These are phyloP conservation scores for Ustanciosporium gigantosporum DNA, from an alignment of 1,284 basidiomycete genomes.

Conservation along the genomic window DNA sequence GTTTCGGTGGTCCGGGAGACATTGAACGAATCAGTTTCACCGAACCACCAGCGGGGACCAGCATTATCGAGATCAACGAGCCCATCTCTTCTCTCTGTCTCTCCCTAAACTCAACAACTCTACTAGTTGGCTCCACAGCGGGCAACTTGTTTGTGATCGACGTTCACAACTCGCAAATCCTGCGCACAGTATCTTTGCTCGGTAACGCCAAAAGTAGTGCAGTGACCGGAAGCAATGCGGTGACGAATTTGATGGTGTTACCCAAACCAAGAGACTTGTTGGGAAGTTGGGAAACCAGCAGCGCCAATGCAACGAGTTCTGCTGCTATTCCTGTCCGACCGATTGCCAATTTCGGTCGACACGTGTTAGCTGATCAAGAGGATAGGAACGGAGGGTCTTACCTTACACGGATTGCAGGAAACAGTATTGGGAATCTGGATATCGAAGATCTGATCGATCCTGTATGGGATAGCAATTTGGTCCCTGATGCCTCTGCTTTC, in stretches of 20 bases:
- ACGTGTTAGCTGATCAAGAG: constrained; percentile 21
- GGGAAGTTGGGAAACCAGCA: constrained; percentile 29
- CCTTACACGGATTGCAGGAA: constrained; percentile 12
- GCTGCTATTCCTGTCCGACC: constrained; percentile 24
- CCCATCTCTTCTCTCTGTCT: constrained; percentile 72
- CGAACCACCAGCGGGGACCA: constrained; percentile 10
- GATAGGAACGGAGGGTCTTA: constrained; percentile 21
- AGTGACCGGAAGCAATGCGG: constrained; percentile 37
- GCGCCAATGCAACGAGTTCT: constrained; percentile 2
- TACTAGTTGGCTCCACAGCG: constrained; percentile 54
- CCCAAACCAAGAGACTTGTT: constrained; percentile 40
- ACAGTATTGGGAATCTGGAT: not conserved
- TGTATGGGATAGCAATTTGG: constrained; percentile 24
- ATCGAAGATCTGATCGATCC: constrained; percentile 28
- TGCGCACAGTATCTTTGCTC: constrained; percentile 70
- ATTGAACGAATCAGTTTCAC: not conserved
- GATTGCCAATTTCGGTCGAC: constrained; percentile 22
- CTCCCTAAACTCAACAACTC: constrained; percentile 73
- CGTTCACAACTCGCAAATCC: constrained; percentile 82
- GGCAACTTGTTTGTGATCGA: constrained; percentile 81
- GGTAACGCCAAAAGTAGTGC: constrained; percentile 30
- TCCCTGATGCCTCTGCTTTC: constrained; percentile 1
- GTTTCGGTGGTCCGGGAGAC: constrained; percentile 4
- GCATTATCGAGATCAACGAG: constrained; percentile 23
- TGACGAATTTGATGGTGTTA: constrained; percentile 36